Conservation (phyloP, 1,139 yeast genomes). For the Scheffersomyces cryptocercus region DNA sequence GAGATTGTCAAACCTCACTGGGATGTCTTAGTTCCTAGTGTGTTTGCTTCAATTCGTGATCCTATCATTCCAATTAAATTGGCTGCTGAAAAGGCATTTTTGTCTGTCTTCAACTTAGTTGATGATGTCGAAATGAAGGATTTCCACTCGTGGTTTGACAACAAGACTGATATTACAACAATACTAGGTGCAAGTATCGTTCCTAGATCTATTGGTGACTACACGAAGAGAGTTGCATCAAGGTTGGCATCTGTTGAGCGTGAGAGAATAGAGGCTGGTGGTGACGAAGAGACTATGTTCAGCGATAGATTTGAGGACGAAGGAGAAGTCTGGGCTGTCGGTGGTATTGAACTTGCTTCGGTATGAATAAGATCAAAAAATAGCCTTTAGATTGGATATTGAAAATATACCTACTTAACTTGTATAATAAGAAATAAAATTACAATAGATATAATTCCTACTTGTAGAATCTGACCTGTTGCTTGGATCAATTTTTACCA, state of each 20-base stretch:
- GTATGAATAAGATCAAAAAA: too few species aligned
- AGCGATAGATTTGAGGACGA: constrained; percentile 88
- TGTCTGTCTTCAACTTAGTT: constrained; percentile 70
- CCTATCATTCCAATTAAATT: constrained; percentile 84
- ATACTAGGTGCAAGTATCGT: constrained; percentile 53
- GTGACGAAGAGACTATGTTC: constrained; percentile 82
- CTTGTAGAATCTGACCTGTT: not conserved
- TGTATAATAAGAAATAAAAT: not conserved
- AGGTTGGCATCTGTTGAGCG: constrained; percentile 84
- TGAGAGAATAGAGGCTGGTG: constrained; percentile 86
- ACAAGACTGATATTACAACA: constrained; percentile 29
- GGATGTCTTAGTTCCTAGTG: constrained; percentile 65
- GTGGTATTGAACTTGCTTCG: constrained; percentile 50
- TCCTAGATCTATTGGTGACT: constrained; percentile 80
- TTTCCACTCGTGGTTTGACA: constrained; percentile 63
- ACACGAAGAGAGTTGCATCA: constrained; percentile 81
- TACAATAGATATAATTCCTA: not conserved
- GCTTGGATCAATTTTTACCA: too few species aligned
- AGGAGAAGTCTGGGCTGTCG: constrained; percentile 84
- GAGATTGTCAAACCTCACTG: constrained; percentile 51
- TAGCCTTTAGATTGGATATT: not conserved
- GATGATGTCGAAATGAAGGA: constrained; percentile 61
- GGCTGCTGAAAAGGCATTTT: constrained; percentile 91
- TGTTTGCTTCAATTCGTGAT: constrained; percentile 84
- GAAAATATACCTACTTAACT: not conserved